These are phyloP conservation scores for Staphylotrichum longicolle DNA, from an alignment of 495 filamentous ascomycete genomes.

Conservation along the genomic window DNA sequence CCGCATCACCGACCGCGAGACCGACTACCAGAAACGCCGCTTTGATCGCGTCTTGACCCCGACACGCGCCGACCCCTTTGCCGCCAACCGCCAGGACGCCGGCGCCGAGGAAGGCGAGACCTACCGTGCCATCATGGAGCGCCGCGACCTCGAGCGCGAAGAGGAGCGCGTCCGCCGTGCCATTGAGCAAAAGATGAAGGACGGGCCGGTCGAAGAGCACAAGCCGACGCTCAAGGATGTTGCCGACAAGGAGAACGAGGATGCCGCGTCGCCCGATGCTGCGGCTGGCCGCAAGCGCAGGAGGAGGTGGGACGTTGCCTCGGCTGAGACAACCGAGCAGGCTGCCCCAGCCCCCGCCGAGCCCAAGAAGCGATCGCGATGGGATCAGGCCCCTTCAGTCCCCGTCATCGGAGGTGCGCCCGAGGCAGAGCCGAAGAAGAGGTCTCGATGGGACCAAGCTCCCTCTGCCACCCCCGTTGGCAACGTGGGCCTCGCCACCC, in stretches of 20 bases:
- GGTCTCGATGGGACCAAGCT: slow-evolving; percentile 85
- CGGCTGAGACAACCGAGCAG: slow-evolving; percentile 50
- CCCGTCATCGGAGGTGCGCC: slow-evolving; percentile 47
- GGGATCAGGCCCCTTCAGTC: slow-evolving; percentile 81
- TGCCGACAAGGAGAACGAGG: slow-evolving; percentile 71
- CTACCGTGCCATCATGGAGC: slow-evolving; percentile 89
- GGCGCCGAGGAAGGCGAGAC: slow-evolving; percentile 61
- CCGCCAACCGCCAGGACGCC: slow-evolving; percentile 67
- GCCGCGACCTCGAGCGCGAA: slow-evolving; percentile 87
- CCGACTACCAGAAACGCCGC: slow-evolving; percentile 95
- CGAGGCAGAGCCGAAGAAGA: slow-evolving; percentile 57
- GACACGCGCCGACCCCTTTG: slow-evolving; percentile 85
- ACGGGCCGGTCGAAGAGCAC: slow-evolving; percentile 56
- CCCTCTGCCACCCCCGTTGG: slow-evolving; percentile 82
- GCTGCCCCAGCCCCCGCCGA: slow-evolving; percentile 45
- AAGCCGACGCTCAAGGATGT: slow-evolving; percentile 67
- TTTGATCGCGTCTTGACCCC: slow-evolving; percentile 85
- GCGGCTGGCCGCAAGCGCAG: slow-evolving; percentile 73
- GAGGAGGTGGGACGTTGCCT: slow-evolving; percentile 84
- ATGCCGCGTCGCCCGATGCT: slow-evolving; percentile 41
- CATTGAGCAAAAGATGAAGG: slow-evolving; percentile 67
- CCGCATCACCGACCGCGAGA: slow-evolving; percentile 87
- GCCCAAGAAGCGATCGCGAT: slow-evolving; percentile 75
- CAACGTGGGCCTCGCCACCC: slow-evolving; percentile 76
- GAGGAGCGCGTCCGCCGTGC: slow-evolving; percentile 82